Conservation (phyloP, 495 filamentous ascomycete species). For the Aspergillus heteromorphus region DNA sequence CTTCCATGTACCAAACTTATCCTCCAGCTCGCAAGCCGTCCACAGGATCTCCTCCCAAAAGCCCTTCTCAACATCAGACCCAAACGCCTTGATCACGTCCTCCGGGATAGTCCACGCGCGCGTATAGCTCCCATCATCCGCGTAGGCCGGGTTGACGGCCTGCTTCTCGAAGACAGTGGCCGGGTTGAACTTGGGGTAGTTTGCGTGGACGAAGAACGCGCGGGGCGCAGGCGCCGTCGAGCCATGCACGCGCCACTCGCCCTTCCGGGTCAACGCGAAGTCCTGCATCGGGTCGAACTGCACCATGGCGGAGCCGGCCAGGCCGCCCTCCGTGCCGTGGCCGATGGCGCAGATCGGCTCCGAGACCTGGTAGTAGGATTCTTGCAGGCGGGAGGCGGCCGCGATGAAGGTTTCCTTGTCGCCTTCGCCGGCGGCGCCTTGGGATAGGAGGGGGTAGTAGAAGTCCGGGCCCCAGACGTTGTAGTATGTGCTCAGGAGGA, state of each 20-base stretch:
- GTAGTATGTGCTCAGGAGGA: conserved; percentile 54
- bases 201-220: conserved; percentile 47
- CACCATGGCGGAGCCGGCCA: conserved; percentile 39
- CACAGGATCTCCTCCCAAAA: conserved; percentile 47
- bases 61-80: conserved; percentile 42
- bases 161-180: conserved; percentile 34
- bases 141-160: conserved; percentile 29
- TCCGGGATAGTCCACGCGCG: conserved; percentile 41
- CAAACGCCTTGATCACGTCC: conserved; percentile 31
- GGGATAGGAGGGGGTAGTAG: conserved; percentile 49
- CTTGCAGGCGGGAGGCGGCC: conserved; percentile 39
- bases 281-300: conserved; percentile 40
- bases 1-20: conserved; percentile 33
- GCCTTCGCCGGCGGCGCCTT: conserved; percentile 49
- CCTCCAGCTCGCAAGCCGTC: conserved; percentile 43
- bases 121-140: conserved; percentile 31
- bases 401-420: conserved; percentile 56
- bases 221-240: conserved; percentile 16
- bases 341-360: conserved; percentile 78
- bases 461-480: conserved; percentile 50
- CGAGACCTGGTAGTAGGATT: conserved; percentile 52
- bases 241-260: conserved; percentile 17
- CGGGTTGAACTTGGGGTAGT: conserved; percentile 48
- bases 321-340: conserved; percentile 52
- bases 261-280: conserved; percentile 22